A percentile compares a stretch with the other conserved stretches of the same genome.
phyloP scores from a whole-genome alignment of 129 eudicot genomes.

The Saposhnikovia divaricata region DNA sequence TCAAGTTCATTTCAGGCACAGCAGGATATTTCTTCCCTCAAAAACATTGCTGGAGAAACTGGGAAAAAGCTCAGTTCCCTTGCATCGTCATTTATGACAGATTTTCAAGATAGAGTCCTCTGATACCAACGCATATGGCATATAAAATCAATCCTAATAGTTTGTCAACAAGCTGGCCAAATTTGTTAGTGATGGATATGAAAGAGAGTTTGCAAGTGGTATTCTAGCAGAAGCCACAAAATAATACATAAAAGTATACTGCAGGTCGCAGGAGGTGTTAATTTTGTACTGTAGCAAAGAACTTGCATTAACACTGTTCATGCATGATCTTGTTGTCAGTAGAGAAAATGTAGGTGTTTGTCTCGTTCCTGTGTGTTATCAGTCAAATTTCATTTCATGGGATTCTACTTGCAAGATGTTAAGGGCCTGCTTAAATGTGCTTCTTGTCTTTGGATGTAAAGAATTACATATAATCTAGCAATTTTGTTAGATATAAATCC shows the following conservation, averaged over 20 bases:
- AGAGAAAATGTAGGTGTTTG: neutral
- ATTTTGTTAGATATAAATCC: too few relatives aligned
- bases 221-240: neutral
- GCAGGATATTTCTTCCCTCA: slow-evolving; percentile 90
- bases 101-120: slow-evolving; percentile 90
- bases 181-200: slow-evolving; percentile 22
- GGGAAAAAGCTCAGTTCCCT: slow-evolving; percentile 87
- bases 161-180: slow-evolving; percentile 7
- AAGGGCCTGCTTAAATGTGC: neutral
- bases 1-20: slow-evolving; percentile 55
- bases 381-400: neutral
- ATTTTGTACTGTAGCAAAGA: neutral
- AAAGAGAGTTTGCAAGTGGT: slow-evolving; percentile 13
- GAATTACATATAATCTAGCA: neutral
- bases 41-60: slow-evolving; percentile 92
- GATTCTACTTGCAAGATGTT: neutral
- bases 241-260: neutral
- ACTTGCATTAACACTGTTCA: neutral
- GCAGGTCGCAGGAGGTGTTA: neutral
- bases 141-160: neutral
- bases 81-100: slow-evolving; percentile 75
- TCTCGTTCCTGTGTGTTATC: neutral
- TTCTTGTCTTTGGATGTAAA: neutral
- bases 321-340: neutral
- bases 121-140: slow-evolving; percentile 27